phyloP scores from a whole-genome alignment of 805 yeast species.

The Schizosaccharomyces osmophilus region DNA sequence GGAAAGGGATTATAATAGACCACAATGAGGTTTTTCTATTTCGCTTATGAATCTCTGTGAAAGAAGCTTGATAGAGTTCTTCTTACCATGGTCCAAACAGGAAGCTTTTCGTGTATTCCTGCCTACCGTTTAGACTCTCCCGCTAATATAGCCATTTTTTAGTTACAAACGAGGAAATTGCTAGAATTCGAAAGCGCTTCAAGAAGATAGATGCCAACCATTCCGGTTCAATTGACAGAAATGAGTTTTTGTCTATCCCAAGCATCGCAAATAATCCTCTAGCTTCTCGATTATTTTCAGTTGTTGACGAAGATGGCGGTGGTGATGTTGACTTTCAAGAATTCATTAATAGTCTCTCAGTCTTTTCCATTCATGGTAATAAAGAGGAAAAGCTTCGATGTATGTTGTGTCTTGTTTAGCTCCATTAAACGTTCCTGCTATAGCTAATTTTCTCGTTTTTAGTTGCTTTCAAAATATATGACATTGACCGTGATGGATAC shows the following conservation, averaged over 20 bases:
- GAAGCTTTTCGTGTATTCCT: too few relatives aligned
- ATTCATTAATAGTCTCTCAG: conserved; percentile 64
- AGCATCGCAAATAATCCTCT: conserved; percentile 79
- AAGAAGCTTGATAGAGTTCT: too few relatives aligned
- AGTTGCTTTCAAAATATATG: conserved; percentile 77
- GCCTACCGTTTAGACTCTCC: not conserved
- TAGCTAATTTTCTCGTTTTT: not conserved
- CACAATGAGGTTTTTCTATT: too few relatives aligned
- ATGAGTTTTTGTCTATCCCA: conserved; percentile 77
- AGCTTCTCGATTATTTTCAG: conserved; percentile 73
- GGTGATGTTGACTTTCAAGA: conserved; percentile 92
- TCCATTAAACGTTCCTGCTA: not conserved
- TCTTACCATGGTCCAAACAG: too few relatives aligned
- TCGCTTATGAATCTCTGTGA: too few relatives aligned
- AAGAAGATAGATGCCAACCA: conserved; percentile 88
- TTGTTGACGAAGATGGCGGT: conserved; percentile 76
- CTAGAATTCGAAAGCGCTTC: conserved; percentile 70
- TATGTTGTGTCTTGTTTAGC: not conserved
- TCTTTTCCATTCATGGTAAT: conserved; percentile 64
- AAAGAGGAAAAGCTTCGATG: conserved; percentile 55
- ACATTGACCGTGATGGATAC: conserved; percentile 82
- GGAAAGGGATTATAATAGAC: not conserved
- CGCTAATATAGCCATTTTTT: not conserved
- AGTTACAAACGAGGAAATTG: conserved; percentile 77
- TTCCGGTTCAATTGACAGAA: conserved; percentile 73